Evolutionary conservation across 139 green algal species (phyloP).

Genomic region (Astrephomene gubernaculifera): DNA sequence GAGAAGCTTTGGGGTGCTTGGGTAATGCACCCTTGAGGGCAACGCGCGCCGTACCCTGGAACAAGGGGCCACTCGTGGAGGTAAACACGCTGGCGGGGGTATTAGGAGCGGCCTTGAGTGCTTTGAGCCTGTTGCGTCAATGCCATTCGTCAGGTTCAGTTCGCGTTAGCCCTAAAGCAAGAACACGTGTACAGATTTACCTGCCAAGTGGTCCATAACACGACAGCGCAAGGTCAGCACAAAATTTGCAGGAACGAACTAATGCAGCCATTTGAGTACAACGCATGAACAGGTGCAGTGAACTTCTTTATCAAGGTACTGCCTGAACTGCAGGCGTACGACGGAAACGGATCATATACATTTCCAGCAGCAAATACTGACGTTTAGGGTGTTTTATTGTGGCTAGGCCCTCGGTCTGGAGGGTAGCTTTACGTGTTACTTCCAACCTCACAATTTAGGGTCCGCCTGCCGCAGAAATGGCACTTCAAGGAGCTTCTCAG

Average conservation of each 20-base stretch:
- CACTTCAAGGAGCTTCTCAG: background rate
- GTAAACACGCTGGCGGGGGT: conserved; percentile 28
- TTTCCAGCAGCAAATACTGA: no score
- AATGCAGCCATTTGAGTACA: no score
- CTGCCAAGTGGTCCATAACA: conserved; percentile 28
- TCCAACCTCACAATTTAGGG: no score
- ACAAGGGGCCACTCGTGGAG: conserved; percentile 25
- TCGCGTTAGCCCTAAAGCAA: background rate
- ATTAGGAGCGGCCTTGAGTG: conserved; percentile 11
- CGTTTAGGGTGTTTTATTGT: no score
- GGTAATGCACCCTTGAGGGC: background rate
- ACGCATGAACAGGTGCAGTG: no score
- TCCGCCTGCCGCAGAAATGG: conserved; percentile 6
- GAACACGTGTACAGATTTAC: background rate
- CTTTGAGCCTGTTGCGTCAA: conserved; percentile 18
- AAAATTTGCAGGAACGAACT: background rate
- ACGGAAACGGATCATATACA: no score
- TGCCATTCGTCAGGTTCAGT: background rate
- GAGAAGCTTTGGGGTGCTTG: no score
- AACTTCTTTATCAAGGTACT: no score
- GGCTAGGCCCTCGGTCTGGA: no score
- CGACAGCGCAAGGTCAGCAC: conserved; percentile 24
- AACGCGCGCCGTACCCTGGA: conserved; percentile 3
- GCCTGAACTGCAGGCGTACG: no score
- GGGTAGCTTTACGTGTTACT: no score